Conservation (phyloP, 257 asterid genomes). For the Ocimum tenuiflorum region DNA sequence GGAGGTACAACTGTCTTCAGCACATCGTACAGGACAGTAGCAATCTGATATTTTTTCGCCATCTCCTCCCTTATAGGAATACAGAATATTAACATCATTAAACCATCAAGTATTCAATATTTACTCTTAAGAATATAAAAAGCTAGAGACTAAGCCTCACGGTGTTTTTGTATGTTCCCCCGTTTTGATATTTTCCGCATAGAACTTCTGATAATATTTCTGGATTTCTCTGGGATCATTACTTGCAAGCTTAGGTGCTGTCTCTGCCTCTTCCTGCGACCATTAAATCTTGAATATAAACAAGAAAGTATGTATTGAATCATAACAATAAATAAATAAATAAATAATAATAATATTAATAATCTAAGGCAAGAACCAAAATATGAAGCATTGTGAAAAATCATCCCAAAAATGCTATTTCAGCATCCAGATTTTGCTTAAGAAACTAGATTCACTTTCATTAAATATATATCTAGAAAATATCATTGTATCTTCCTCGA, state of each 20-base stretch:
- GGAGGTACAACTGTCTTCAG: slow-evolving; percentile 59
- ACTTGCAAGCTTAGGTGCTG: slow-evolving; percentile 39
- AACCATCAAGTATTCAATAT: background rate
- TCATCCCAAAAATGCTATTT: background rate
- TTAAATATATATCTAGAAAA: background rate
- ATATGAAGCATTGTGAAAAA: background rate
- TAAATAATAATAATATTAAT: too few relatives aligned
- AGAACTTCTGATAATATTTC: slow-evolving; percentile 59
- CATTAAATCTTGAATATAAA: background rate
- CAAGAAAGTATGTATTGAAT: background rate
- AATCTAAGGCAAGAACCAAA: background rate
- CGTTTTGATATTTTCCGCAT: slow-evolving; percentile 54
- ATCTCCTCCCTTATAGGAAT: slow-evolving; percentile 66
- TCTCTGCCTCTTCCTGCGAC: slow-evolving; percentile 63
- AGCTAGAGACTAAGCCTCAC: slow-evolving; percentile 44
- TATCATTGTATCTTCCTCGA: background rate
- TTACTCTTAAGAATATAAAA: background rate
- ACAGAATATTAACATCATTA: slow-evolving; percentile 2
- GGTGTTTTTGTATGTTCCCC: slow-evolving; percentile 77
- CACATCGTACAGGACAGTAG: slow-evolving; percentile 81
- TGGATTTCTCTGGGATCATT: slow-evolving; percentile 69
- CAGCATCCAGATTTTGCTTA: background rate
- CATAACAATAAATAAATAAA: background rate
- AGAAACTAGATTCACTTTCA: background rate
- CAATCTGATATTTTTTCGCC: slow-evolving; percentile 84